Evolutionary conservation across 164 flowering plant genomes (phyloP).

Genomic region (Buxus sempervirens): DNA sequence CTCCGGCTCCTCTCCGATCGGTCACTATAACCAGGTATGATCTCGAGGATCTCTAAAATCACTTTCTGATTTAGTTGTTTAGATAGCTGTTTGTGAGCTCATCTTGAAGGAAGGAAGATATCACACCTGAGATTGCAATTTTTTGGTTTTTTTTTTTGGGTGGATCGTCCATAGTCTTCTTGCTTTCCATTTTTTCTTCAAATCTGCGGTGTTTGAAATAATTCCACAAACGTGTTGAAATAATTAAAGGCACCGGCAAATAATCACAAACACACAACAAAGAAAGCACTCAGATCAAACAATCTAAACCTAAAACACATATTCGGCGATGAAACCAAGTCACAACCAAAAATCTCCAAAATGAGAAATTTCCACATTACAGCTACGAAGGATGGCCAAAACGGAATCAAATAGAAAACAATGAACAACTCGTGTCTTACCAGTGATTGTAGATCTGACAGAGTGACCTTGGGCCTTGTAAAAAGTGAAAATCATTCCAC

Average conservation of each 20-base stretch:
- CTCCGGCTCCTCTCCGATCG: too few species aligned
- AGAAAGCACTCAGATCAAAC: not conserved
- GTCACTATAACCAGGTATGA: too few species aligned
- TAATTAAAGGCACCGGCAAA: not conserved
- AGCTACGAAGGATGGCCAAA: not conserved
- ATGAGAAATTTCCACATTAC: not conserved
- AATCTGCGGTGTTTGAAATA: too few species aligned
- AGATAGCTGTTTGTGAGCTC: too few species aligned
- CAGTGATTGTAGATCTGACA: constrained; percentile 82
- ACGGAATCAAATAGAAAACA: not conserved
- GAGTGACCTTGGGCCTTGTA: constrained; percentile 80
- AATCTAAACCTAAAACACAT: not conserved
- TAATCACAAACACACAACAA: not conserved
- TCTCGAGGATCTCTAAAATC: too few species aligned
- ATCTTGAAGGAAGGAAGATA: too few species aligned
- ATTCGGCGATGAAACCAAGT: not conserved
- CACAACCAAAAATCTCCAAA: not conserved
- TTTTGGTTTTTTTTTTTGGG: too few species aligned
- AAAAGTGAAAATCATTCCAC: constrained; percentile 91
- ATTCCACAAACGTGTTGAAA: not conserved
- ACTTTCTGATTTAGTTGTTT: too few species aligned
- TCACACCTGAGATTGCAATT: too few species aligned
- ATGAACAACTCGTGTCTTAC: constrained; percentile 24
- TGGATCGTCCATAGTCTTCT: too few species aligned
- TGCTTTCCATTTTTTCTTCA: too few species aligned